Conservation (phyloP, 176 grass and related monocot species). For the Musa beccarii region DNA sequence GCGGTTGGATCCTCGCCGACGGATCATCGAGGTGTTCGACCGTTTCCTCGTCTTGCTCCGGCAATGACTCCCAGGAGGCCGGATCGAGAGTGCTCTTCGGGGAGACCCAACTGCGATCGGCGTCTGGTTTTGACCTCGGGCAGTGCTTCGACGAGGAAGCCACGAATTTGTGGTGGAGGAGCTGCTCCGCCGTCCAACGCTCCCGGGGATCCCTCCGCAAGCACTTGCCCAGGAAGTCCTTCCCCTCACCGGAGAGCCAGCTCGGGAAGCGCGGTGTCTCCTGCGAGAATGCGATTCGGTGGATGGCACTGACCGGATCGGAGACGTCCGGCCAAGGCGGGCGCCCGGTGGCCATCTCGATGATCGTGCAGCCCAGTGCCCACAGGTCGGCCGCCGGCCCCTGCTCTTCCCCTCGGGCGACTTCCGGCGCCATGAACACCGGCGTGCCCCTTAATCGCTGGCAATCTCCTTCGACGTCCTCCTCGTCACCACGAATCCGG, state of each 20-base stretch:
- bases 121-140: not conserved
- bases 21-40: not conserved
- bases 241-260: not conserved
- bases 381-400: conserved; percentile 2
- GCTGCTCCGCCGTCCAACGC: conserved; percentile 1
- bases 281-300: conserved; percentile 1
- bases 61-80: not conserved
- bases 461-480: not conserved
- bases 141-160: not conserved
- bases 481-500: not conserved
- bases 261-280: not conserved
- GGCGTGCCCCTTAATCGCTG: not conserved
- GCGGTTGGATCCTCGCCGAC: not conserved
- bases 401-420: not conserved
- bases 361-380: not conserved
- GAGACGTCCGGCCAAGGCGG: not conserved
- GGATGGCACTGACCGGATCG: not conserved
- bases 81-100: not conserved
- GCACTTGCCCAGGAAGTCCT: not conserved
- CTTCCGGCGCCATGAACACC: conserved; percentile 2
- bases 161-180: conserved; percentile 1
- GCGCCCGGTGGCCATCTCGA: not conserved
- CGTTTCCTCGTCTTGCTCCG: not conserved
- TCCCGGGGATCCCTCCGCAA: not conserved
- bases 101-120: not conserved